Evolutionary conservation across 768 basidiomycete genomes (phyloP), one percentile per base, ranked within the genome.

Genomic region (Mycena amicta): DNA sequence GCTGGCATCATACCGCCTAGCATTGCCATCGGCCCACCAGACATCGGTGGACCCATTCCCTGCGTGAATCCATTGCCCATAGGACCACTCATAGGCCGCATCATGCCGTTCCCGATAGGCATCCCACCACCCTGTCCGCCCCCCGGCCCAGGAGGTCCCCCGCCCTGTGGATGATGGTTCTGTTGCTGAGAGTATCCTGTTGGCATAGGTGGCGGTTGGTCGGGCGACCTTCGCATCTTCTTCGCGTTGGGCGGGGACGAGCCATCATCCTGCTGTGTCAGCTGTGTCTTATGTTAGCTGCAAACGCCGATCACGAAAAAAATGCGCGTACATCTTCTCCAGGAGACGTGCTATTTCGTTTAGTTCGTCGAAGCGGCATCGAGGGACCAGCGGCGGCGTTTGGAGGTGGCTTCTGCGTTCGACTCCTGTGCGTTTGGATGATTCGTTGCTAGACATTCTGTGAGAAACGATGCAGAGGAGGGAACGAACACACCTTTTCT

Each of bases 281-380:
- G 80, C 81, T 82, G 62, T 40, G 33, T 43, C 37, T 37, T 30
- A 25, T 51, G 43, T 57, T 26, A 50, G 62, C 28, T 47, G n/a
- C n/a, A 56, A 26, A 40, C n/a, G 18, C 55, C 53, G 40, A 39
- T 58, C n/a, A 56, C 41, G 28, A 20, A 22, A 25, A 45, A 20
- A 25, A 25, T 41, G 55, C 60, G 62, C 62, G n/a, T n/a, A 86
- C 85, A 66, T 86, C 86, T 71, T 86, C 86, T 31, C 78, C 80
- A 5, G 86, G 86, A 5, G 85, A 85, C 12, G 83, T 86, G 67
- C 84, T 87, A 61, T 73, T 84, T 61, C 86, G 78, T 64, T 86
- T 85, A 22, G 71, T 73, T 55, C 70, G 72, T 52, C 67, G 72
- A 63, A 70, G 62, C 51, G 59, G 72, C 67, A 64, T 76, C 63